A percentile compares a stretch with the other conserved stretches of the same genome.
Evolutionary conservation across 768 basidiomycete species (phyloP).

Genomic region (Mycena olivaceomarginata): DNA sequence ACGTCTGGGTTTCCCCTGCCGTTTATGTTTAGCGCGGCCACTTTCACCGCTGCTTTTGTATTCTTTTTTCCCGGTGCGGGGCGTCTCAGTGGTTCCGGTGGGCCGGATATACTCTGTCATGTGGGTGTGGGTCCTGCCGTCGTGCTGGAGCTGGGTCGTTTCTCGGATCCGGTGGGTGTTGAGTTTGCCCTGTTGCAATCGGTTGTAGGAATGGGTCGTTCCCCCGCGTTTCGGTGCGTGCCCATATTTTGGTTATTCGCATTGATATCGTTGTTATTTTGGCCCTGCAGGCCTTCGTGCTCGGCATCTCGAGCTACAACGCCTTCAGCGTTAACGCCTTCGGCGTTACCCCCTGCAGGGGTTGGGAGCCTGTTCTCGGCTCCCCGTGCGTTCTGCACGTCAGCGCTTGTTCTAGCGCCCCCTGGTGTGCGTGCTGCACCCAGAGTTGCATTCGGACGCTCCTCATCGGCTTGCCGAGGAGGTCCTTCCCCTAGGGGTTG

Average conservation of each 20-base stretch:
- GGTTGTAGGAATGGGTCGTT: no score
- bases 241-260: no score
- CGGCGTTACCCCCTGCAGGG: background rate
- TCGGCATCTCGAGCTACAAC: no score
- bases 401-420: background rate
- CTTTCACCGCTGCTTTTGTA: slow-evolving; percentile 24
- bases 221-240: no score
- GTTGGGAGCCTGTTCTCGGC: background rate
- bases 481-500: no score
- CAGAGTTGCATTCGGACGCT: slow-evolving; percentile 14
- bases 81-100: background rate
- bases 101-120: background rate
- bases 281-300: no score
- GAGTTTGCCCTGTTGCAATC: no score
- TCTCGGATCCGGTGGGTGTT: background rate
- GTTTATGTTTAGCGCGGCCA: slow-evolving; percentile 38
- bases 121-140: background rate
- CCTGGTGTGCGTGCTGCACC: slow-evolving; percentile 14
- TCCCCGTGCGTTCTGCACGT: slow-evolving; percentile 19
- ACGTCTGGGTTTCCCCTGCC: slow-evolving; percentile 17
- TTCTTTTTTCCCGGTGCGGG: slow-evolving; percentile 7
- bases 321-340: no score
- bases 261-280: no score
- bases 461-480: slow-evolving; percentile 11
- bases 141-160: background rate